Conservation (phyloP, 768 basidiomycete genomes). For the Nevesoporus exiguus region DNA sequence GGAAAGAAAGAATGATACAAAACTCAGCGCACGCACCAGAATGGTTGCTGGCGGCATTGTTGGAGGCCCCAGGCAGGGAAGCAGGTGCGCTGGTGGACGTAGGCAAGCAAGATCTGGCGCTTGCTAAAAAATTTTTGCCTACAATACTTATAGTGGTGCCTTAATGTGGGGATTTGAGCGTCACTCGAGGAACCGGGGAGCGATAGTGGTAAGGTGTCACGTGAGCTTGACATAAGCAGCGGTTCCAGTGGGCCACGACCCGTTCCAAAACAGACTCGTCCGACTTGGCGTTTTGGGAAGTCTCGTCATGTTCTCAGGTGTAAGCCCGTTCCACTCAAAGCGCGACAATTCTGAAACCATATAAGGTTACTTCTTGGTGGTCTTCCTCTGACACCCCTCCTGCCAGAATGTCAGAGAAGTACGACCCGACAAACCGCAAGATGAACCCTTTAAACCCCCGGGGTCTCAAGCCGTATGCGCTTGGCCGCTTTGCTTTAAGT, state of each 20-base stretch:
- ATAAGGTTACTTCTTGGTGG: too few relatives aligned
- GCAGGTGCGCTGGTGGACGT: not conserved
- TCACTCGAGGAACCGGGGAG: too few relatives aligned
- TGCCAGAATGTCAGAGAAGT: conserved; percentile 39
- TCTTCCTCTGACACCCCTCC: too few relatives aligned
- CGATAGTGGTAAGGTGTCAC: too few relatives aligned
- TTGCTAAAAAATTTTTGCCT: not conserved
- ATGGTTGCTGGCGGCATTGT: conserved; percentile 10
- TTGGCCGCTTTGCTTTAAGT: not conserved
- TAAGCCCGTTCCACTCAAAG: too few relatives aligned
- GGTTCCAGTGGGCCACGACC: too few relatives aligned
- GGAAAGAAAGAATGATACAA: conserved; percentile 10
- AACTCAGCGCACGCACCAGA: conserved; percentile 8
- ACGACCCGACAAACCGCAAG: conserved; percentile 72
- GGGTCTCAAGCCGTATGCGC: conserved; percentile 87
- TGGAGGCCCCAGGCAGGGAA: not conserved
- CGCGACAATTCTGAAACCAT: too few relatives aligned
- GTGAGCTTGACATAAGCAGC: too few relatives aligned
- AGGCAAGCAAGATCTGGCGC: not conserved
- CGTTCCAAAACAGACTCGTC: too few relatives aligned
- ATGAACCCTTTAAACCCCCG: conserved; percentile 89
- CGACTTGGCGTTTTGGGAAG: too few relatives aligned
- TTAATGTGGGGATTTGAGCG: not conserved
- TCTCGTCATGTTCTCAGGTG: too few relatives aligned
- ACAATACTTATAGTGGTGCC: not conserved